These are phyloP conservation scores for Debaryomycetaceae sp. DNA, from an alignment of 1,139 yeast species.

Conservation along the genomic window DNA sequence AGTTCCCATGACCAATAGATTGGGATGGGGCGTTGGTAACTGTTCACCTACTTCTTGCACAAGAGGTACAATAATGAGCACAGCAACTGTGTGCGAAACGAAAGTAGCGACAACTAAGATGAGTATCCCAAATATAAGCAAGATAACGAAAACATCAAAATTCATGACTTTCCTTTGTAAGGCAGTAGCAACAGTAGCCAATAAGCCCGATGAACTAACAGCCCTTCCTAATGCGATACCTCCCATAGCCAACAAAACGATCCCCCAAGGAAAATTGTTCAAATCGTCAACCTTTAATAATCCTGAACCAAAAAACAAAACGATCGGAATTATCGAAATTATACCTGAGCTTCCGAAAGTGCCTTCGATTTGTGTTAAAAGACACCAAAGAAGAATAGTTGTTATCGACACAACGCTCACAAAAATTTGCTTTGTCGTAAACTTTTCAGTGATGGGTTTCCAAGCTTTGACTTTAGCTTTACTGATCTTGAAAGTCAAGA, in stretches of 20 bases:
- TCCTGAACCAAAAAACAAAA: conserved; percentile 85
- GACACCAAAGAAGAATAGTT: conserved; percentile 86
- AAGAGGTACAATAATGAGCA: conserved; percentile 82
- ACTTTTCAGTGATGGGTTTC: conserved; percentile 66
- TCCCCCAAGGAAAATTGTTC: conserved; percentile 92
- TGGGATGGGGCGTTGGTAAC: conserved; percentile 68
- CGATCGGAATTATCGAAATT: conserved; percentile 79
- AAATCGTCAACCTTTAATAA: conserved; percentile 79
- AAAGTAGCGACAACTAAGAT: conserved; percentile 85
- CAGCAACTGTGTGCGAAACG: conserved; percentile 95
- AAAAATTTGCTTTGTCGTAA: conserved; percentile 70
- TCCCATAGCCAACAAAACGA: conserved; percentile 92
- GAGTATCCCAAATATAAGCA: conserved; percentile 73
- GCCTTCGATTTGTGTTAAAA: conserved; percentile 59
- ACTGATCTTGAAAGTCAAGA: conserved; percentile 64
- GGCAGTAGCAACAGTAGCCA: conserved; percentile 69
- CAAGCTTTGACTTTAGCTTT: conserved; percentile 44
- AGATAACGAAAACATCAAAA: conserved; percentile 63
- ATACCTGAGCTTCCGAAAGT: conserved; percentile 89
- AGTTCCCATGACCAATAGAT: conserved; percentile 74
- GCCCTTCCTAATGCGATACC: conserved; percentile 93
- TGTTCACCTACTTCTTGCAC: conserved; percentile 82
- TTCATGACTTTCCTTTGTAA: conserved; percentile 61
- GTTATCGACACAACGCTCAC: conserved; percentile 60
- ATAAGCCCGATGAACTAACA: conserved; percentile 80